Percentiles rank a stretch among this genome's conserved stretches.
These are phyloP conservation scores for Calonectria pteridis DNA, from an alignment of 2,329 filamentous ascomycete species.

Conservation along the genomic window DNA sequence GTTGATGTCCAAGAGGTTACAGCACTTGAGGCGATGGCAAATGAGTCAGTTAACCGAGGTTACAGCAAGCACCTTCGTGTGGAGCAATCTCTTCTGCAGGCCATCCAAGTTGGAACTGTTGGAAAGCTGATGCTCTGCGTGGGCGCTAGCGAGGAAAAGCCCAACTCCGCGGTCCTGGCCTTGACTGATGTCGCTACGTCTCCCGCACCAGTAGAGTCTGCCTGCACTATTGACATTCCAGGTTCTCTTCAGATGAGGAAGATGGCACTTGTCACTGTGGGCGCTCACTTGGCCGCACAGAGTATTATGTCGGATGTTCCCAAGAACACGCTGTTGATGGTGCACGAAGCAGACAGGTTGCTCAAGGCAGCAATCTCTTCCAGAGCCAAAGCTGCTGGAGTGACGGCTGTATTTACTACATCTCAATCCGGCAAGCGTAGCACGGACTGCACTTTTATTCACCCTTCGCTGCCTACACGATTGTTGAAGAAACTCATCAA, in stretches of 20 bases:
- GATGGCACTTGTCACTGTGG: not conserved
- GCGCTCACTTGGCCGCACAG: not conserved
- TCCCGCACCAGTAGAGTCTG: not conserved
- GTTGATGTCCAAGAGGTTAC: not conserved
- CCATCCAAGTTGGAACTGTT: not conserved
- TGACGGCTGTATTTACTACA: not conserved
- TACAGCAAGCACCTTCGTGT: not conserved
- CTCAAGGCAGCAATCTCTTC: not conserved
- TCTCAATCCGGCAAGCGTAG: not conserved
- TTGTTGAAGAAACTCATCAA: not conserved
- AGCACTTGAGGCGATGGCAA: not conserved
- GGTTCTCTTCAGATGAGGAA: not conserved
- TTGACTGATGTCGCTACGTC: not conserved
- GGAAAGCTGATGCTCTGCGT: not conserved
- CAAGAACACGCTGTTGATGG: not conserved
- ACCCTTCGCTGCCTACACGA: not conserved
- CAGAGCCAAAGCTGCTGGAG: not conserved
- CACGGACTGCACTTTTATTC: not conserved
- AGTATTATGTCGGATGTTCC: not conserved
- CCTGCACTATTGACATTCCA: not conserved
- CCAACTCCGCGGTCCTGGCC: not conserved
- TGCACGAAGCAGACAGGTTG: not conserved
- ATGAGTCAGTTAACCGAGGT: not conserved
- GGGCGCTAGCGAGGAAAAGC: not conserved
- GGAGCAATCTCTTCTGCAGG: not conserved